These are phyloP conservation scores for Clavispora phyllophila DNA, from an alignment of 805 yeast species.

Conservation along the genomic window DNA sequence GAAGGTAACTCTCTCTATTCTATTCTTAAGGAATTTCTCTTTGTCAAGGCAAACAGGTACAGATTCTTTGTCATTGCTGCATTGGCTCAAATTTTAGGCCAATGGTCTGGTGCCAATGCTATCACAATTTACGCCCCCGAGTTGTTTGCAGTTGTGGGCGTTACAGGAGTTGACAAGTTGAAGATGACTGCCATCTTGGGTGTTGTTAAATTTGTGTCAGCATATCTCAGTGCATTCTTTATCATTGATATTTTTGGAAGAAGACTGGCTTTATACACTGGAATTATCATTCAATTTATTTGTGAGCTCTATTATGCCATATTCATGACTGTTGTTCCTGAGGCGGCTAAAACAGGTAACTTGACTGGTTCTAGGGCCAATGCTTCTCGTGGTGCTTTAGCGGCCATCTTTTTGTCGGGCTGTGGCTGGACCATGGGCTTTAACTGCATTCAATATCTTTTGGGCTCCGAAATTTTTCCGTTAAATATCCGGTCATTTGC, in stretches of 20 bases:
- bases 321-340: conserved; percentile 43
- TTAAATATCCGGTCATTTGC: conserved; percentile 46
- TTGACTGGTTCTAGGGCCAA: conserved; percentile 26
- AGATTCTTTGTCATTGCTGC: conserved; percentile 41
- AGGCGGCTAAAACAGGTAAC: conserved; percentile 28
- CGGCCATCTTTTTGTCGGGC: conserved; percentile 46
- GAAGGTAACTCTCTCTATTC: conserved; percentile 12
- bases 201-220: conserved; percentile 46
- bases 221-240: conserved; percentile 48
- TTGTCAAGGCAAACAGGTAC: conserved; percentile 38
- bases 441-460: conserved; percentile 50
- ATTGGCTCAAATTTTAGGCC: conserved; percentile 44
- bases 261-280: conserved; percentile 45
- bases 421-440: conserved; percentile 58
- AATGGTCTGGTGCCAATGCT: conserved; percentile 56
- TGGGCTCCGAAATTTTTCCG: conserved; percentile 54
- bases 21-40: conserved; percentile 28
- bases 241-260: conserved; percentile 51
- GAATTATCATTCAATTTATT: conserved; percentile 40
- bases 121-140: conserved; percentile 55
- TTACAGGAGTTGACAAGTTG: conserved; percentile 36
- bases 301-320: conserved; percentile 44
- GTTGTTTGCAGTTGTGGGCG: conserved; percentile 44
- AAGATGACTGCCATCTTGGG: conserved; percentile 50
- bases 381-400: conserved; percentile 47